Evolutionary conservation across 2,329 filamentous ascomycete species (phyloP), one percentile per base, ranked within the genome.

Genomic region (Ambrosiella beaveri): DNA sequence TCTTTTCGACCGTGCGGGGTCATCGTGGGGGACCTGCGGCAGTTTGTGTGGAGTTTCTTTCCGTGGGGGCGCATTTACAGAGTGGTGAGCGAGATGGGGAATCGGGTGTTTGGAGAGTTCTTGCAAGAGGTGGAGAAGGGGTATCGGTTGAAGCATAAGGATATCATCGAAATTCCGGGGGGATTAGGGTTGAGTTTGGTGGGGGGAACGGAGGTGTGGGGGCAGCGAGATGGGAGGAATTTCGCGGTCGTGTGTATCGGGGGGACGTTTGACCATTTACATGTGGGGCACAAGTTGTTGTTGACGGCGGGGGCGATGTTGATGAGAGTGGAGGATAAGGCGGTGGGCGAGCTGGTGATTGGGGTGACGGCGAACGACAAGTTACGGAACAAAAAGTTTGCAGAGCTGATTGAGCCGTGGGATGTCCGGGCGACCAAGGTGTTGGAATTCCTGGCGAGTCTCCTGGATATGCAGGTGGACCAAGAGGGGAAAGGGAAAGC

Each of bases 181-280:
- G 80, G 79, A 1, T 67, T 80, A 39, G 44, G 54, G 2, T 15
- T 54, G 1, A 52, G 56, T 15, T n/a, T 56, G 13, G 19, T n/a
- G 2, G 45, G 45, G 15, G 17, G 15, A 15, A 19, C 12, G 4
- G 45, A n/a, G 45, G 45, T n/a, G 2, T 49, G 45, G 45, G 45
- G 45, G 4, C 12, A 19, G 45, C 13, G 5, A 9, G 45, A 49
- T 49, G 45, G 45, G 5, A 49, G 15, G 45, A 15, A 9, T n/a
- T 49, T n/a, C 17, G 35, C 3, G 15, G 55, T 61, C 11, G 85
- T 94, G 54, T 87, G 85, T 56, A 80, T 97, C 11, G 93, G 91
- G 37, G 93, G 93, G 8, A 98, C 93, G 0, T 98, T 97, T 70
- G 93, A 98, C 68, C 89, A 97, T 70, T 78, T 98, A 19, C 93